A percentile compares a stretch with the other conserved stretches of the same genome.
Conservation (phyloP, 805 yeast genomes). For the Osmozyma mogii region DNA sequence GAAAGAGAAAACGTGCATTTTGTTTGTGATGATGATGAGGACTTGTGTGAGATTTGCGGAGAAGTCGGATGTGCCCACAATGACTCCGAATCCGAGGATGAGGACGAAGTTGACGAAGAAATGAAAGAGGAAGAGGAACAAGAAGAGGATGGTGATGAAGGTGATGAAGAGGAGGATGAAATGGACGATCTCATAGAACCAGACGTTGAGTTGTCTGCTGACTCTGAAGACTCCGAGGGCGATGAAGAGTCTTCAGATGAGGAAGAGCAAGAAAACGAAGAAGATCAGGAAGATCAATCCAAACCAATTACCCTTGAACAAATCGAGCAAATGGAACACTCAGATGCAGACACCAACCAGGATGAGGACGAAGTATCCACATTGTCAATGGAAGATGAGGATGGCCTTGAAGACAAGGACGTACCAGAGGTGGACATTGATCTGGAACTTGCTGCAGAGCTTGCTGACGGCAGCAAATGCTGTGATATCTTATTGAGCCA, state of each 20-base stretch:
- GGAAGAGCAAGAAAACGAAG: background rate
- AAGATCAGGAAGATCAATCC: constrained; percentile 1
- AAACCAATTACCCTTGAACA: constrained; percentile 24
- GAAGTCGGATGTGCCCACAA: constrained; percentile 11
- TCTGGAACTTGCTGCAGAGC: constrained; percentile 25
- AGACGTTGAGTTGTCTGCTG: constrained; percentile 1
- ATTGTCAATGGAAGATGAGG: constrained; percentile 11
- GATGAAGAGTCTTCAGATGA: constrained; percentile 4
- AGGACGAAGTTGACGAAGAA: constrained; percentile 2
- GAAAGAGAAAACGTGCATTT: constrained; percentile 42
- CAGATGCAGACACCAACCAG: constrained; percentile 16
- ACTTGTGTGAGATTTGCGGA: constrained; percentile 12
- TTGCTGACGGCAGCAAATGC: constrained; percentile 38
- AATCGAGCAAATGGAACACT: constrained; percentile 20
- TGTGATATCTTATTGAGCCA: constrained; percentile 59
- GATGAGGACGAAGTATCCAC: constrained; percentile 15
- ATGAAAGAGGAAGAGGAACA: constrained; percentile 7
- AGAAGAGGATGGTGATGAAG: constrained; percentile 1
- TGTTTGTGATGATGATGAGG: constrained; percentile 16
- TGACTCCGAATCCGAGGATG: constrained; percentile 5
- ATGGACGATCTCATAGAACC: constrained; percentile 2
- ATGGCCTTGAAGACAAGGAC: constrained; percentile 10
- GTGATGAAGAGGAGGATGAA: constrained; percentile 4
- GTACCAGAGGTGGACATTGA: constrained; percentile 4
- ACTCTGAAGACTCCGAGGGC: constrained; percentile 1